phyloP scores from a whole-genome alignment of 2,329 filamentous ascomycete species.

The Clarireedia hainanense region DNA sequence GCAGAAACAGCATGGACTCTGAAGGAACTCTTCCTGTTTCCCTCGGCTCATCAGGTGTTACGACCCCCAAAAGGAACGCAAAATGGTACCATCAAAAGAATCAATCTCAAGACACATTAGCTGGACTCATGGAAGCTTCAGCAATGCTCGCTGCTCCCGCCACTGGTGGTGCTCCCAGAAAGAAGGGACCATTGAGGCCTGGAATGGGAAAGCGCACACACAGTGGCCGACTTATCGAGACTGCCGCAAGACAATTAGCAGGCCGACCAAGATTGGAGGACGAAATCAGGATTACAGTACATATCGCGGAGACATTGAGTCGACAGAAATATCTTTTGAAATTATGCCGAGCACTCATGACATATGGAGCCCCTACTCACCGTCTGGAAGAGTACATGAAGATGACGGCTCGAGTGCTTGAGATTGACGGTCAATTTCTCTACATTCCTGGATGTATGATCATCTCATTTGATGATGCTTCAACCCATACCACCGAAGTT shows the following conservation, averaged over 20 bases:
- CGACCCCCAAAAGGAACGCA: slow-evolving; percentile 24
- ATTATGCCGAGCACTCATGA: slow-evolving; percentile 80
- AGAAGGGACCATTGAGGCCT: slow-evolving; percentile 14
- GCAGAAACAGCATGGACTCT: slow-evolving; percentile 21
- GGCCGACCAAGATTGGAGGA: slow-evolving; percentile 27
- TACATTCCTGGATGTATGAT: slow-evolving; percentile 94
- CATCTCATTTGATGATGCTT: slow-evolving; percentile 74
- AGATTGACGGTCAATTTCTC: slow-evolving; percentile 82
- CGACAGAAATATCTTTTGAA: slow-evolving; percentile 78
- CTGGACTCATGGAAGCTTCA: slow-evolving; percentile 47
- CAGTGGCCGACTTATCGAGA: slow-evolving; percentile 21
- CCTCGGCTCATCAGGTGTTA: slow-evolving; percentile 35
- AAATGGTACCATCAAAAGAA: slow-evolving; percentile 34
- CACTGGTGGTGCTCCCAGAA: slow-evolving; percentile 31
- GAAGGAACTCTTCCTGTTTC: slow-evolving; percentile 33
- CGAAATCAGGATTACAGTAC: slow-evolving; percentile 42
- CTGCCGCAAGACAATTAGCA: slow-evolving; percentile 17
- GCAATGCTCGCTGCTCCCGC: slow-evolving; percentile 41
- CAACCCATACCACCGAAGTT: slow-evolving; percentile 71
- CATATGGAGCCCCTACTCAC: slow-evolving; percentile 84
- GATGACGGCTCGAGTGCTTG: slow-evolving; percentile 81
- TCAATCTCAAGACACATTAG: slow-evolving; percentile 39
- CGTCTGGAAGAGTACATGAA: slow-evolving; percentile 86
- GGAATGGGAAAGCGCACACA: slow-evolving; percentile 23
- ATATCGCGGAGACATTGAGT: slow-evolving; percentile 62